Evolutionary conservation across 352 stramenopile genomes (phyloP), one percentile per base, ranked within the genome.

Genomic region (Globisporangium cederbergense): DNA sequence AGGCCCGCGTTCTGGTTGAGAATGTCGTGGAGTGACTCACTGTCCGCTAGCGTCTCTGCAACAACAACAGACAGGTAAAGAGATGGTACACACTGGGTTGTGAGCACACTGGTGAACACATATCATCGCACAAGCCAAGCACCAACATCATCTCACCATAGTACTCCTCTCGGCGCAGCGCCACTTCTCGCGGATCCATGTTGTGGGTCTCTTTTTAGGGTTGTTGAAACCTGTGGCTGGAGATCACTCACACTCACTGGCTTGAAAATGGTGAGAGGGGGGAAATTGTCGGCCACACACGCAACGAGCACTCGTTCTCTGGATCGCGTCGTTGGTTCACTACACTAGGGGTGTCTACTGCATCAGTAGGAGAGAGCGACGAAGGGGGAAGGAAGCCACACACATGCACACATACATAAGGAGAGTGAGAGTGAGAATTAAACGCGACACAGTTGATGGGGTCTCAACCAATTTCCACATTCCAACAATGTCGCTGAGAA

Each of bases 1-100:
- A 96, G 64, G 11, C 87, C 87, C 18, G 78, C 85, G 22, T 86
- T 81, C 65, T 91, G 71, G 67, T 95, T 92, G 32, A 95, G 76
- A 25, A 93, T 68, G 42, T 80, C 72, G 57, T 77, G 79, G 13
- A 95, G 78, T 25, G 83, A 68, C 43, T 88, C 74, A 54, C 84
- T 83, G 40, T 76, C 76, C 46, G 71, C 72, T 40, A 95, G 72
- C 53, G 85, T 68, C 52, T 90, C 86, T 95, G 65, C 14, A 47
- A 47, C 36, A 57, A 70, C 55, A 28, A n/a, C 34, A 58, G 16
- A 38, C 9, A 62, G 3, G 52, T 28, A 45, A 6, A 50, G 28
- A 60, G n/a, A 57, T 28, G 2, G 4, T 38, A 32, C 43, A 64
- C 32, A 67, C 28, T 20, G 25, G 3, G 25, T 36, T 10, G 4